Base-by-base conservation (phyloP, 139 green algal species). In the Limnomonas spitsbergensis region DNA sequence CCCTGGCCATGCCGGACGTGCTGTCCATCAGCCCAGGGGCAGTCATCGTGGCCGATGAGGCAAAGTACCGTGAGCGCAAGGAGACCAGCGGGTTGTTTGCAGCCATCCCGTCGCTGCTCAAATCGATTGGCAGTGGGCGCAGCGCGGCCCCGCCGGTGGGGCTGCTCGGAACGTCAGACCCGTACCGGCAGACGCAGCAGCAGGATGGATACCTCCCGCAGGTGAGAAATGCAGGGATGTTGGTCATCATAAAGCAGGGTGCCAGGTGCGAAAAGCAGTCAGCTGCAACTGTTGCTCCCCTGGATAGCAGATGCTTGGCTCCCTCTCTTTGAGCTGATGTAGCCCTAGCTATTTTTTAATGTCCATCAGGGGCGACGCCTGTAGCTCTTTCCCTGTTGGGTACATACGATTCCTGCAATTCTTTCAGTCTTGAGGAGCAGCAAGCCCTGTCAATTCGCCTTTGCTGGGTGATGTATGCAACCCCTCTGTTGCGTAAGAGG, bases 51-150 rank as follows among this genome's bases (percentile, higher is more conserved):
- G 72, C 75, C 2, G 81, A 88, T 29, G 81, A 88, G 34, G 77
- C 83, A 35, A 70, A 75, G 40, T 88, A 85, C 56, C 72, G 61
- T 9, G 69, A 76, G 76, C 72, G 74, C 29, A 82, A 83, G 61
- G 86, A 90, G 74, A 82, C 71, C 32, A 52, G 71, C 26, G 86
- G 86, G 35, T 38, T 89, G 35, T 86, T 89, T 42, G 70, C 73
- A 1, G 73, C 73, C 61, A 85, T 90, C 37, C 86, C 84, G 54
- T 73, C 79, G 2, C 34, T 84, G 14, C 37, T 84, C 2, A 66
- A 73, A 31, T 80, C 1, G 1, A 56, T 79, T n/a, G 4, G n/a
- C 32, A 75, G n/a, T 26, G 69, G 69, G 27, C 40, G 4, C 14
- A 38, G 24, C 7, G 38, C 26, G 38, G 47, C 47, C 3, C 52